Base-by-base conservation (phyloP, 768 basidiomycete species). In the Daedaleopsis sinensis region DNA sequence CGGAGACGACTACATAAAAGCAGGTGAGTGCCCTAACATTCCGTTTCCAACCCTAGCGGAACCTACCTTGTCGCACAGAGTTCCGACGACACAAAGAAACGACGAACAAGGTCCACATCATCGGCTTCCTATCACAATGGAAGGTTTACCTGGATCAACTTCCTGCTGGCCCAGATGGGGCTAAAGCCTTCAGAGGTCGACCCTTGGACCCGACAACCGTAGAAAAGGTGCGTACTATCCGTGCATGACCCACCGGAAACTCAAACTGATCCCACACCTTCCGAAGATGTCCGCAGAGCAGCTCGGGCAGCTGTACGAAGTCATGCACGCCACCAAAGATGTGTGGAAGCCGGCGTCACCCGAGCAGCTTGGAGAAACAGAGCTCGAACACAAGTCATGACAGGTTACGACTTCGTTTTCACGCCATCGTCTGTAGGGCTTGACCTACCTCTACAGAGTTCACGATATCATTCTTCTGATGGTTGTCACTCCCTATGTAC, bases 71-170 rank as follows among this genome's bases (percentile, higher is more conserved):
- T 42, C 24, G 42, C 21, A 21, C 62, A 93, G 96, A 99, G 75
- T 98, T 97, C 74, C 87, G 91, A 8, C 79, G 90, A 49, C 96
- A 97, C 65, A 85, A 79, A 67, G 78, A 83, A 23, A 84, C 88
- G 12, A 88, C 88, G 21, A 98, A 98, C 74, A 92, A 94, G 3
- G 80, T 89, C 9, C 87, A 98, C 72, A 86, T 98, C 63, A 96
- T 98, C 72, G 95, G 94, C 2, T 99, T 99, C 71, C 80, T 98
- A 10, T 89, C 90, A 3, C 93, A 98, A 69, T 99, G 96, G 96
- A 97, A 96, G 74, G 73, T 84, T 59, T 98, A 99, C 74, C 81
- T 98, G 58, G 93, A 96, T 67, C 75, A 84, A 61, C 72, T 90
- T 37, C 87, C 86, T 13, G 74, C 68, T 27, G 82, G 79, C 15